These are phyloP conservation scores for Pterocarpus macrocarpus DNA, from an alignment of 306 rosid genomes.

Conservation along the genomic window DNA sequence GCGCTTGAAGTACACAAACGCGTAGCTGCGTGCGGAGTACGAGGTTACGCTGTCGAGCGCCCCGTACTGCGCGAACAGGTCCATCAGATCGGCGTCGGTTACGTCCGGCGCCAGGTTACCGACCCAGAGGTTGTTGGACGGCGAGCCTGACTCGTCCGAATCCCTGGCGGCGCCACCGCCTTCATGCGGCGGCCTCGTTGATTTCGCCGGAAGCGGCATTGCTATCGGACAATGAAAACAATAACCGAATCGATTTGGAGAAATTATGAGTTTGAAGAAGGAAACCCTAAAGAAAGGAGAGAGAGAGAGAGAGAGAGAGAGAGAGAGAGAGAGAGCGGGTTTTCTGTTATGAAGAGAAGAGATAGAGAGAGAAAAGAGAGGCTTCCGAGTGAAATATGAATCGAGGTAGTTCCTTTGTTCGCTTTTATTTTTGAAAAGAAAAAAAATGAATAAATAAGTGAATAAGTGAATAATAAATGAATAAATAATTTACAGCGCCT, in stretches of 20 bases:
- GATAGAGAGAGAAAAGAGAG: background rate
- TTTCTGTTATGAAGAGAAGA: background rate
- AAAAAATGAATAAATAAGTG: too few relatives aligned
- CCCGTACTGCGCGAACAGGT: constrained; percentile 78
- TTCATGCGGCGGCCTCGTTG: constrained; percentile 46
- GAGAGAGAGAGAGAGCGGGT: background rate
- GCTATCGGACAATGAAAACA: constrained; percentile 3
- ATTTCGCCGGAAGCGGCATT: constrained; percentile 75
- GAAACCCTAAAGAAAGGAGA: constrained; percentile 45
- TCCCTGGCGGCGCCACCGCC: constrained; percentile 40
- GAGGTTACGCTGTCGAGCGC: constrained; percentile 89
- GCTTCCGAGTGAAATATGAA: background rate
- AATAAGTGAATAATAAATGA: background rate
- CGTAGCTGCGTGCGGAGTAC: constrained; percentile 85
- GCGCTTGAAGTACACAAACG: constrained; percentile 84
- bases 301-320: background rate
- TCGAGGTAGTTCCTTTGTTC: background rate
- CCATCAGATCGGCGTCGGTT: constrained; percentile 80
- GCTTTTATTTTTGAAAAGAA: background rate
- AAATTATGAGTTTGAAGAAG: background rate
- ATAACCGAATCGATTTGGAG: background rate
- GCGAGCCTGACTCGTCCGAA: constrained; percentile 59
- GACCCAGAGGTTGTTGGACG: constrained; percentile 91
- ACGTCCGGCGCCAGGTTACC: constrained; percentile 87
- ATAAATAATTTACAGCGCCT: background rate